phyloP scores from a whole-genome alignment of 83 land plant genomes.

The Picea mariana region DNA sequence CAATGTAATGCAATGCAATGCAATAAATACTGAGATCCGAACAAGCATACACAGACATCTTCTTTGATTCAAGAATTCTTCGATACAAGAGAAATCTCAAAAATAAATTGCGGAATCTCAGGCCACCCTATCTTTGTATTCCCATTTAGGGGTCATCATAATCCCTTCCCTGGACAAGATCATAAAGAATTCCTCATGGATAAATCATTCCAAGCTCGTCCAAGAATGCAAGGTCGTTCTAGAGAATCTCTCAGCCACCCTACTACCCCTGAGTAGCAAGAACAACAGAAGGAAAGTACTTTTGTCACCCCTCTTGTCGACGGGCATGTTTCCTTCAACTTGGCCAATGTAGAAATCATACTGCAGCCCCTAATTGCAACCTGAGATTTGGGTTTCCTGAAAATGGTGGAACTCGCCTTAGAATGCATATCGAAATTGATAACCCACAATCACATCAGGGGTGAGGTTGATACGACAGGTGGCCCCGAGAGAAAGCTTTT shows the following conservation, averaged over 20 bases:
- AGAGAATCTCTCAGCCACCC: slow-evolving; percentile 38
- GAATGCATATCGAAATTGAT: slow-evolving; percentile 45
- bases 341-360: slow-evolving; percentile 28
- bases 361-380: slow-evolving; percentile 37
- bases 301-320: background rate
- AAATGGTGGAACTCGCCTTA: slow-evolving; percentile 40
- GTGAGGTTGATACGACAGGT: slow-evolving; percentile 35
- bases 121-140: too few relatives aligned
- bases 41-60: too few relatives aligned
- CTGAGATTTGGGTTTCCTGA: slow-evolving; percentile 28
- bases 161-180: background rate
- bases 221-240: slow-evolving; percentile 69
- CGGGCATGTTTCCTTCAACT: slow-evolving; percentile 12
- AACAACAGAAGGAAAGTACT: background rate
- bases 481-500: slow-evolving; percentile 20
- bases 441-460: slow-evolving; percentile 36
- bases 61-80: too few relatives aligned
- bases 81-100: too few relatives aligned
- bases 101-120: too few relatives aligned
- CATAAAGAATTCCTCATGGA: slow-evolving; percentile 39
- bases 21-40: too few relatives aligned
- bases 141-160: slow-evolving; percentile 25
- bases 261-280: slow-evolving; percentile 2
- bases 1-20: too few relatives aligned
- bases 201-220: slow-evolving; percentile 83